Percentiles rank a stretch among this genome's conserved stretches.
phyloP scores from a whole-genome alignment of 257 asterid genomes.

The Fraxinus pennsylvanica region DNA sequence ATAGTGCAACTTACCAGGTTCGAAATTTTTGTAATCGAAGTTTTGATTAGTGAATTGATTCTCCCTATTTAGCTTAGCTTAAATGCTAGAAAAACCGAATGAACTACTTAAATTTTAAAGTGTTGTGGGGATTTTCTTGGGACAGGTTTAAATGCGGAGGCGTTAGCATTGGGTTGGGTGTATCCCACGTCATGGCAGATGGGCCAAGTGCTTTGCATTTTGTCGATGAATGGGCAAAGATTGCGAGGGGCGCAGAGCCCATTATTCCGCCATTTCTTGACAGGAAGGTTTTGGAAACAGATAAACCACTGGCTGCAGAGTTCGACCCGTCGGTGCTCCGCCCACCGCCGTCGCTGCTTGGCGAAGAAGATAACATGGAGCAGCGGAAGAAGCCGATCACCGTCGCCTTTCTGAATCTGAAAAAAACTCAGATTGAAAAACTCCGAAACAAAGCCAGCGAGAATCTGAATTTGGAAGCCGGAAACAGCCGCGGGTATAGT shows the following conservation, averaged over 20 bases:
- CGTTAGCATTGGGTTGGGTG: constrained; percentile 45
- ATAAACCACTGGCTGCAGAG: neutral
- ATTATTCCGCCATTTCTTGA: constrained; percentile 35
- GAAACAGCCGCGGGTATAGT: constrained; percentile 40
- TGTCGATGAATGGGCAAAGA: constrained; percentile 45
- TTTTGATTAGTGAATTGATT: too few species aligned
- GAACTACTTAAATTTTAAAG: too few species aligned
- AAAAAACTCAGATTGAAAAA: constrained; percentile 44
- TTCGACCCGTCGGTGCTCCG: constrained; percentile 54
- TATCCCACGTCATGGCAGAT: constrained; percentile 55
- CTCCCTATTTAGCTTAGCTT: too few species aligned
- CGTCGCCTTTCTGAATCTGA: constrained; percentile 37
- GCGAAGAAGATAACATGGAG: constrained; percentile 40
- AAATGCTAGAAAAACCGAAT: too few species aligned
- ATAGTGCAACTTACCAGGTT: constrained; percentile 52
- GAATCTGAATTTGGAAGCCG: constrained; percentile 18
- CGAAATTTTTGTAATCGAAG: too few species aligned
- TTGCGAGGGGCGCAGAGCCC: constrained; percentile 36
- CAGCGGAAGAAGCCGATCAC: constrained; percentile 45
- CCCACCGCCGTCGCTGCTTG: constrained; percentile 43
- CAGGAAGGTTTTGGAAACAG: constrained; percentile 34
- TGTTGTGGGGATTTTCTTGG: too few species aligned
- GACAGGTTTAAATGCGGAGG: constrained; percentile 40
- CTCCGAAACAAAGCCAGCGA: constrained; percentile 42
- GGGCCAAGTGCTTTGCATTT: constrained; percentile 56